Evolutionary conservation across 163 green algal genomes (phyloP), one percentile per base, ranked within the genome.

Genomic region (Scenedesmus sp.): DNA sequence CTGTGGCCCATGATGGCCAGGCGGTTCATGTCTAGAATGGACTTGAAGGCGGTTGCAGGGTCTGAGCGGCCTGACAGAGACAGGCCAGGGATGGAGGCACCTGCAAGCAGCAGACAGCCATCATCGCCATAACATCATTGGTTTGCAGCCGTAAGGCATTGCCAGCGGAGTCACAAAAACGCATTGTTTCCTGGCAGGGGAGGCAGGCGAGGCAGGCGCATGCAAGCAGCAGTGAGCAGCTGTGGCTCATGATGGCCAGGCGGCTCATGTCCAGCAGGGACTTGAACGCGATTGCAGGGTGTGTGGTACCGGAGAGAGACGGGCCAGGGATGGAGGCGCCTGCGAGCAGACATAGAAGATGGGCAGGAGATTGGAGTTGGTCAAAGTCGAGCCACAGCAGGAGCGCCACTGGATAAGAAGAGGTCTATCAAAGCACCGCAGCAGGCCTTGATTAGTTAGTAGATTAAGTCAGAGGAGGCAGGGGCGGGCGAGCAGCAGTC

Each of bases 1-100:
- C 54, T 79, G 57, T 91, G 87, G 59, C 87, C 87, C 87, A 91
- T 86, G 20, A 91, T 18, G 26, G 87, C 87, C 34, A 91, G 54
- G 26, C 87, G 74, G 56, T 62, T 52, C 74, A 86, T 60, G 76
- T 91, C 87, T 1, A 91, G 26, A 1, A 87, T 3, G 57, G 15
- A 34, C 57, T 87, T 81, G 74, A 91, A 91, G 3, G 13, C 52
- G 12, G 55, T 2, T 46, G 87, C 23, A 1, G 12, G 57, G 16
- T 84, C 15, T 12, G 85, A 18, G 16, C 16, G 15, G 8, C 85
- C 56, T 60, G 62, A 83, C 26, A 90, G 52, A 6, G 6, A 23
- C 18, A 90, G 23, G 0, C 85, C 85, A 57, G 64, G 15, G 10
- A 90, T 83, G 52, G 57, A 9, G 3, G 85, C 55, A 56, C 85